Evolutionary conservation across 106 monocot genomes (phyloP).

Genomic region (Dendrobium chrysotoxum): DNA sequence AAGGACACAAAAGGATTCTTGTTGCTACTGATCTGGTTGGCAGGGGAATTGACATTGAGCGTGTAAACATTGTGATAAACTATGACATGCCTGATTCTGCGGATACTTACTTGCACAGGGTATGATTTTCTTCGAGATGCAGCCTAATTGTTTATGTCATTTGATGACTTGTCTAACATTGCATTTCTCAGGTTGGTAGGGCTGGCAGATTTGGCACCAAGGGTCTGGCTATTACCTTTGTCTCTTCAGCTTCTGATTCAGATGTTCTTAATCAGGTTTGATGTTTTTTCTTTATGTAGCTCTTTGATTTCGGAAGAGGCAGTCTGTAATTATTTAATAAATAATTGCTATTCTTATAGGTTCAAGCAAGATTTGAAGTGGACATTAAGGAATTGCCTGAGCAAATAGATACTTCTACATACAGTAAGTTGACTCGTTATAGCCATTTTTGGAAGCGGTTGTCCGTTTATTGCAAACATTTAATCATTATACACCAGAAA

Average conservation of each 20-base stretch:
- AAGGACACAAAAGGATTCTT: slow-evolving; percentile 96
- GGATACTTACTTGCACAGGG: slow-evolving; percentile 96
- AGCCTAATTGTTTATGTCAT: not conserved
- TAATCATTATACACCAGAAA: too few species aligned
- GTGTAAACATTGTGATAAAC: slow-evolving; percentile 99
- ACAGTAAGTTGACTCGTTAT: slow-evolving; percentile 53
- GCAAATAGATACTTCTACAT: slow-evolving; percentile 96
- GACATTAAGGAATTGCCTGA: slow-evolving; percentile 97
- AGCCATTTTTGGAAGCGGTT: too few species aligned
- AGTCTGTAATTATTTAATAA: not conserved
- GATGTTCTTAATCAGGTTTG: slow-evolving; percentile 88
- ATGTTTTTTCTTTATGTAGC: not conserved
- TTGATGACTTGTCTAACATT: not conserved
- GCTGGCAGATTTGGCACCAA: slow-evolving; percentile 97
- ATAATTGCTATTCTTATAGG: slow-evolving; percentile 25
- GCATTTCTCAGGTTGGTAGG: slow-evolving; percentile 52
- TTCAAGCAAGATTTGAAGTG: slow-evolving; percentile 99
- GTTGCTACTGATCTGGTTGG: slow-evolving; percentile 96
- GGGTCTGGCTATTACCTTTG: slow-evolving; percentile 95
- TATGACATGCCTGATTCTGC: slow-evolving; percentile 99
- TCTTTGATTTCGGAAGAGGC: not conserved
- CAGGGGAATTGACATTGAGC: slow-evolving; percentile 97
- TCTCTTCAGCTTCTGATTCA: slow-evolving; percentile 91
- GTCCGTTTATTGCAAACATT: too few species aligned
- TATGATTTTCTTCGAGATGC: slow-evolving; percentile 4